phyloP scores from a whole-genome alignment of 2,329 filamentous ascomycete species.

The Claviceps cyperi region DNA sequence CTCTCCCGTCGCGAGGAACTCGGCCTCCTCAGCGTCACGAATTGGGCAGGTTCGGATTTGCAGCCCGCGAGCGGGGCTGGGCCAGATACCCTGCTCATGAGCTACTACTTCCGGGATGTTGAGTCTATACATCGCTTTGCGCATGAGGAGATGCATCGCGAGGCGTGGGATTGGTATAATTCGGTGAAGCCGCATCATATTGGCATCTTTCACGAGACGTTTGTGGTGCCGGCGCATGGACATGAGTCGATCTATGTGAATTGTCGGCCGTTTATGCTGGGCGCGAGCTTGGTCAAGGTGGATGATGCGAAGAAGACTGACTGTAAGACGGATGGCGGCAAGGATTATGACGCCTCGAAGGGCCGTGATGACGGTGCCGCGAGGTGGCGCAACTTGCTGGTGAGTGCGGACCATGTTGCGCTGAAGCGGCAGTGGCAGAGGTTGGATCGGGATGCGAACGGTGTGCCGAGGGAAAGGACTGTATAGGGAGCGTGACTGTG shows the following conservation, averaged over 20 bases:
- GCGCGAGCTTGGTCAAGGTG: conserved; percentile 13
- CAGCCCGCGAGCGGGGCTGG: conserved; percentile 17
- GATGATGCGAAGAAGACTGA: not conserved
- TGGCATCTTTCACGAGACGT: conserved; percentile 41
- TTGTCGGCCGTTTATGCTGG: conserved; percentile 24
- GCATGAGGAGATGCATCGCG: conserved; percentile 30
- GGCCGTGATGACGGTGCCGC: conserved; percentile 7
- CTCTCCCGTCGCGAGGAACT: conserved; percentile 24
- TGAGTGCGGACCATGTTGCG: conserved; percentile 16
- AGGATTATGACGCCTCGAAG: not conserved
- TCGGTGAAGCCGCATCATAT: conserved; percentile 23
- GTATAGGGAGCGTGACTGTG: not conserved
- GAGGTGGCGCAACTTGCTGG: conserved; percentile 21
- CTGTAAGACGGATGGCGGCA: conserved; percentile 7
- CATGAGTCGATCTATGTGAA: conserved; percentile 40
- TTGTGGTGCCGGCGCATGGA: conserved; percentile 25
- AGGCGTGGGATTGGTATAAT: conserved; percentile 36
- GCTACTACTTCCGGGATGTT: conserved; percentile 36
- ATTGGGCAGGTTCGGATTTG: conserved; percentile 19
- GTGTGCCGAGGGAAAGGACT: conserved; percentile 3
- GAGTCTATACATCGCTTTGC: conserved; percentile 38
- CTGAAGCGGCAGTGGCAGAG: conserved; percentile 22
- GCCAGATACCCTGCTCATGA: conserved; percentile 26
- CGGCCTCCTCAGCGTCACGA: conserved; percentile 30
- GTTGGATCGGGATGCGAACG: conserved; percentile 14